Evolutionary conservation across 1,284 basidiomycete species (phyloP), one percentile per base, ranked within the genome.

Genomic region (Ganoderma meredithae): DNA sequence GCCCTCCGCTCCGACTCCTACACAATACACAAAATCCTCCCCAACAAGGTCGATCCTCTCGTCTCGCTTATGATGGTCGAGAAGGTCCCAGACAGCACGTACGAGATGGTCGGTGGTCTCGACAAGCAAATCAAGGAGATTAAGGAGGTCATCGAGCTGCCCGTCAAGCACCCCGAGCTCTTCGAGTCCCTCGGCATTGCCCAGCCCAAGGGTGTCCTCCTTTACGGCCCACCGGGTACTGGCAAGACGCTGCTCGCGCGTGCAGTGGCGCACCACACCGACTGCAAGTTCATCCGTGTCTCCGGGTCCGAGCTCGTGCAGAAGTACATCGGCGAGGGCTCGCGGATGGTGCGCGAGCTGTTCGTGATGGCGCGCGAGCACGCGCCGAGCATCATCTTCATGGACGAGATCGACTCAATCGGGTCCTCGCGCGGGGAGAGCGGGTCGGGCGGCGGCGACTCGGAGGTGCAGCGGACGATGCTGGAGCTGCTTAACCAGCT

Each of bases 61-160:
- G 96, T 98, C 27, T 96, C 95, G 31, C 89, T 98, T 71, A 98
- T 99, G 98, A 98, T 99, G 97, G 97, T 99, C n/a, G 97, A 99
- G 84, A 99, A 99, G 81, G 97, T 99, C 0, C 97, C 97, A 0
- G 97, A 99, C 81, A 96, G 94, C 80, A 99, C 97, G 44, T 99
- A 99, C 82, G 97, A 99, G 82, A 98, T 99, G 96, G 97, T 99
- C 73, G 97, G 97, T 62, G 97, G 97, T 78, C 88, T 99, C 70
- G 97, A 99, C 85, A 95, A 94, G 80, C 97, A 99, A 79, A 99
- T 99, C 81, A 98, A 99, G 81, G 97, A 99, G 82, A 98, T 99
- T 80, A 99, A 99, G 80, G 97, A 99, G 82, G 97, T 99, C 76
- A 99, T 99, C 80, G 97, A 99, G 81, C 84, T 99, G 43, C 97